Evolutionary conservation across 2,329 filamentous ascomycete species (phyloP).

Genomic region (Fusarium nygamai): DNA sequence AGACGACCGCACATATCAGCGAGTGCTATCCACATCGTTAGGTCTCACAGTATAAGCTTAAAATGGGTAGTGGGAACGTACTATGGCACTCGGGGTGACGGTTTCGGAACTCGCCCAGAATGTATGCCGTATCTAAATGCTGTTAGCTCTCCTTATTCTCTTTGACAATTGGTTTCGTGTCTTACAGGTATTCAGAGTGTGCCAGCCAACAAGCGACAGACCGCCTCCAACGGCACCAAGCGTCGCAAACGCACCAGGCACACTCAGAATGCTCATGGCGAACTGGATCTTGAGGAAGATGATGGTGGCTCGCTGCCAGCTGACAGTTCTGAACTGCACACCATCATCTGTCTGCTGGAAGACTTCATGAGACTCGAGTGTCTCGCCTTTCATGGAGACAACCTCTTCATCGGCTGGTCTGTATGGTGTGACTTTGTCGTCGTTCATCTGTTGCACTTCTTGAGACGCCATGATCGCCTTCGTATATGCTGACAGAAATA

Average conservation of each 20-base stretch:
- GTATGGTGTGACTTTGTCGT: neutral
- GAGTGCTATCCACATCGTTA: neutral
- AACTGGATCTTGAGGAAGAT: constrained; percentile 52
- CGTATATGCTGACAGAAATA: neutral
- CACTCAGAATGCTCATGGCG: constrained; percentile 22
- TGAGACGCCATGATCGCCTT: neutral
- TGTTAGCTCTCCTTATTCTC: too few relatives aligned
- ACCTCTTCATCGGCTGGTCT: neutral
- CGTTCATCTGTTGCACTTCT: neutral
- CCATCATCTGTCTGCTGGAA: constrained; percentile 41
- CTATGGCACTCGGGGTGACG: neutral
- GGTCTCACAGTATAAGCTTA: rapidly evolving
- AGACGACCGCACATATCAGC: constrained; percentile 1
- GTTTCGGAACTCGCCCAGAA: neutral
- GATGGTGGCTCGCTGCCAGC: constrained; percentile 53
- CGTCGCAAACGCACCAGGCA: constrained; percentile 44
- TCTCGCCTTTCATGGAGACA: neutral
- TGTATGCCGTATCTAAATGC: neutral
- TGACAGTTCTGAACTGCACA: constrained; percentile 46
- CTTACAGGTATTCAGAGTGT: neutral
- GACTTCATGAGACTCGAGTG: constrained; percentile 33
- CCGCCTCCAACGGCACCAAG: neutral
- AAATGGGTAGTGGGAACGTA: neutral
- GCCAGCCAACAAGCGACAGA: neutral
- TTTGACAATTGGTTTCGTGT: too few relatives aligned